phyloP scores from a whole-genome alignment of 1,139 yeast genomes.

The Zygosaccharomyces pseudobailii region DNA sequence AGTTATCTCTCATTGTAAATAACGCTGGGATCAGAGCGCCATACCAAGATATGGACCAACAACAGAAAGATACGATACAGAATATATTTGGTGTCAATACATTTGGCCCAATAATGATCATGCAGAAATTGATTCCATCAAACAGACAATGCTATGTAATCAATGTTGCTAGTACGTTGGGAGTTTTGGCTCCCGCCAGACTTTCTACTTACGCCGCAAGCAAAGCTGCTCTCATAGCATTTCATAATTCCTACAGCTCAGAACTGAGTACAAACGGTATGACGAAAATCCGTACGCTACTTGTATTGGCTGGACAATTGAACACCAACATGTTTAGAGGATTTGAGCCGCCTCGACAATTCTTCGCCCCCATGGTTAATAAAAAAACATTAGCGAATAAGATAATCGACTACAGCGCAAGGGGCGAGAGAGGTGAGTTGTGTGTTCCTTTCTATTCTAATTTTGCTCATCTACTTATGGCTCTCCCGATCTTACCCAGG shows the following conservation, averaged over 20 bases:
- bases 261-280: slow-evolving; percentile 38
- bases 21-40: slow-evolving; percentile 70
- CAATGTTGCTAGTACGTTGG: slow-evolving; percentile 64
- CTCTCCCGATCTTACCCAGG: slow-evolving; percentile 49
- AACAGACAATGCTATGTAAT: slow-evolving; percentile 48
- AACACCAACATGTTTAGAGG: slow-evolving; percentile 59
- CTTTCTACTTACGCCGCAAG: slow-evolving; percentile 62
- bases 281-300: slow-evolving; percentile 39
- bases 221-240: slow-evolving; percentile 56
- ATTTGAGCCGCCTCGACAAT: slow-evolving; percentile 51
- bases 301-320: slow-evolving; percentile 66
- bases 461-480: slow-evolving; percentile 49
- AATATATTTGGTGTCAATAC: slow-evolving; percentile 51
- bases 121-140: slow-evolving; percentile 39
- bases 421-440: slow-evolving; percentile 51
- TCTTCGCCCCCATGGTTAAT: slow-evolving; percentile 60
- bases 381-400: slow-evolving; percentile 40
- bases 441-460: slow-evolving; percentile 58
- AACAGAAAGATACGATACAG: slow-evolving; percentile 29
- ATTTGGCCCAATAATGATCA: slow-evolving; percentile 50
- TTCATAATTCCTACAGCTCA: slow-evolving; percentile 54
- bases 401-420: slow-evolving; percentile 40
- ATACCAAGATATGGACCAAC: slow-evolving; percentile 37
- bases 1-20: slow-evolving; percentile 55
- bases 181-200: slow-evolving; percentile 64